Conservation (phyloP, 1,284 basidiomycete genomes). For the Ustilago esculenta region DNA sequence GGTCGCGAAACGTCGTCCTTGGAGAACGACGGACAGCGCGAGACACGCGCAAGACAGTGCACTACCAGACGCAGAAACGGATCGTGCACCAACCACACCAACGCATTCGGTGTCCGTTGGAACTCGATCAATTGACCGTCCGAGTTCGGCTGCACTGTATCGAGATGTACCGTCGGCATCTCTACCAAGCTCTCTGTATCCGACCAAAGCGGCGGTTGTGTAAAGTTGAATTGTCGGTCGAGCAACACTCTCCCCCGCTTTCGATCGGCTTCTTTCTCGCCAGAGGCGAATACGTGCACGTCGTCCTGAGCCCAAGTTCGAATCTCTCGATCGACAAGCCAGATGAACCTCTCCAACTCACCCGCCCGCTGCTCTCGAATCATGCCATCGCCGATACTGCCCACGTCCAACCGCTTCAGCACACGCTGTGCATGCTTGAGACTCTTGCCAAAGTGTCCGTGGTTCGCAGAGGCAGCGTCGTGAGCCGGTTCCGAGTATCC, state of each 20-base stretch:
- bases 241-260: constrained; percentile 18
- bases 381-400: constrained; percentile 17
- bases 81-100: constrained; percentile 57
- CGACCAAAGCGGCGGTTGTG: constrained; percentile 1
- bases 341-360: constrained; percentile 47
- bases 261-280: neutral
- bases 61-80: constrained; percentile 53
- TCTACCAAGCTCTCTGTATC: too few species aligned
- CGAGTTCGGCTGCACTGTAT: neutral
- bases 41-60: constrained; percentile 58
- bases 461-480: constrained; percentile 31
- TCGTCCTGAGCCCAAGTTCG: constrained; percentile 35
- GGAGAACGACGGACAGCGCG: constrained; percentile 51
- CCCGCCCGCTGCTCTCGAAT: constrained; percentile 17
- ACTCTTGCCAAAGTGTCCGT: constrained; percentile 53
- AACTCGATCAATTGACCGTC: constrained; percentile 44
- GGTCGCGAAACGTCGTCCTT: constrained; percentile 36
- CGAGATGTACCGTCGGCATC: constrained; percentile 9
- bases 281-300: constrained; percentile 19
- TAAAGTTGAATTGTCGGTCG: constrained; percentile 18
- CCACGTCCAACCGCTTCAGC: constrained; percentile 36
- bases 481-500: constrained; percentile 18
- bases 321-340: constrained; percentile 45
- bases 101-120: constrained; percentile 49
- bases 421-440: constrained; percentile 52